Conservation (phyloP, 2,329 filamentous ascomycete species). For the Trichophaea hybrida region DNA sequence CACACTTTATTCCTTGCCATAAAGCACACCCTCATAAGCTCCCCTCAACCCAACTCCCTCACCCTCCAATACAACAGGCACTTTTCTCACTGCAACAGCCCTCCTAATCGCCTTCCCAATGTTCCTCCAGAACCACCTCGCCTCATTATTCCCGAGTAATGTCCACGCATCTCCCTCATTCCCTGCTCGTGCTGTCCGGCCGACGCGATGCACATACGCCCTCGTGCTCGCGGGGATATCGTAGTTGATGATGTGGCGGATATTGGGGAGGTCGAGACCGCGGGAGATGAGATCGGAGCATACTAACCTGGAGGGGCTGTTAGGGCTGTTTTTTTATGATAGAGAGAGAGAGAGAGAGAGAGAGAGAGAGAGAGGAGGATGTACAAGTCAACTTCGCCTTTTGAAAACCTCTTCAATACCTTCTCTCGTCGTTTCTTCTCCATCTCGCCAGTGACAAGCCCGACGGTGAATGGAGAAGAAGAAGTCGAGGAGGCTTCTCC, state of each 20-base stretch:
- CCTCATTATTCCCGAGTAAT: conserved; percentile 66
- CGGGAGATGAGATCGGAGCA: conserved; percentile 88
- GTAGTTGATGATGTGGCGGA: conserved; percentile 86
- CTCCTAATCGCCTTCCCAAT: conserved; percentile 38
- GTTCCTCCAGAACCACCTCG: conserved; percentile 80
- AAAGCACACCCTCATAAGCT: conserved; percentile 18
- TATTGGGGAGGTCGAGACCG: conserved; percentile 65
- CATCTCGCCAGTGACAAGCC: conserved; percentile 21
- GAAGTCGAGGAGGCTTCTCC: conserved; percentile 18
- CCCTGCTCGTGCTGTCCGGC: conserved; percentile 74
- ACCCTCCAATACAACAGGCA: conserved; percentile 2
- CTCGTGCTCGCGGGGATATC: conserved; percentile 70
- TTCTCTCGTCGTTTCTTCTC: conserved; percentile 20
- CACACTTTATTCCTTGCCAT: conserved; percentile 5
- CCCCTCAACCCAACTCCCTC: conserved; percentile 19
- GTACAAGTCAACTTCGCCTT: conserved; percentile 20
- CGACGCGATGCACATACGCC: conserved; percentile 81
- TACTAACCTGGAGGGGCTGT: conserved; percentile 56
- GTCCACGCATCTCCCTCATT: conserved; percentile 70
- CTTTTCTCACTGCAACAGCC: conserved; percentile 8
- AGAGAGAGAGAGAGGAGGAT: conserved; percentile 33
- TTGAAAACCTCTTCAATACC: conserved; percentile 16
- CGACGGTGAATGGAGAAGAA: conserved; percentile 32
- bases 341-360: conserved; percentile 35
- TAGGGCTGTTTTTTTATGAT: conserved; percentile 34